Conservation (phyloP, 768 basidiomycete species). For the Mycena belliarum region DNA sequence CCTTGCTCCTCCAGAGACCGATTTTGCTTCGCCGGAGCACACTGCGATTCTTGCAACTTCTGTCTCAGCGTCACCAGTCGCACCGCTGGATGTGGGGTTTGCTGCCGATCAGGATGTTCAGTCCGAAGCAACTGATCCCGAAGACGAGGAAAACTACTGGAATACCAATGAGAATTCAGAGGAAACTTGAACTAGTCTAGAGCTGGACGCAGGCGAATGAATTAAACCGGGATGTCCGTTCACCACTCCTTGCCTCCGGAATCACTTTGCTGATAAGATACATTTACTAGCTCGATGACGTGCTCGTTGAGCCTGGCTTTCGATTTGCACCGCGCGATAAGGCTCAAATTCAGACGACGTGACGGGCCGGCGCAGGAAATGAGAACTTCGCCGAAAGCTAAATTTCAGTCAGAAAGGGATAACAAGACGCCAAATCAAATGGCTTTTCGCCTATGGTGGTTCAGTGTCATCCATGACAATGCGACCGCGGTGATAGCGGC, state of each 20-base stretch:
- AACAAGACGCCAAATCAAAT: not conserved
- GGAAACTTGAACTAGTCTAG: constrained; percentile 30
- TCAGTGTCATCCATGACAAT: constrained; percentile 32
- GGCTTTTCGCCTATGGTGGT: constrained; percentile 28
- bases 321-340: not conserved
- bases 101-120: constrained; percentile 28
- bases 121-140: constrained; percentile 22
- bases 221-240: constrained; percentile 11
- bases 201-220: constrained; percentile 15
- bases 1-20: not conserved
- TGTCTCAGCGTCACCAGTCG: constrained; percentile 23
- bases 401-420: not conserved
- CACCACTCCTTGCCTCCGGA: constrained; percentile 4
- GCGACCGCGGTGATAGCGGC: constrained; percentile 26
- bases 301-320: not conserved
- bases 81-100: constrained; percentile 39
- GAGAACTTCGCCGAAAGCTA: constrained; percentile 11
- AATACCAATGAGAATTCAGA: constrained; percentile 41
- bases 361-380: constrained; percentile 4
- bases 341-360: not conserved
- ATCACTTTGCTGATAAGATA: not conserved
- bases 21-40: constrained; percentile 10
- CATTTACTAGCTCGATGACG: not conserved
- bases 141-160: constrained; percentile 49
- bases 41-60: not conserved